Percentiles rank a stretch among this genome's conserved stretches.
Conservation (phyloP, 2,329 filamentous ascomycete genomes). For the Calonectria montana region DNA sequence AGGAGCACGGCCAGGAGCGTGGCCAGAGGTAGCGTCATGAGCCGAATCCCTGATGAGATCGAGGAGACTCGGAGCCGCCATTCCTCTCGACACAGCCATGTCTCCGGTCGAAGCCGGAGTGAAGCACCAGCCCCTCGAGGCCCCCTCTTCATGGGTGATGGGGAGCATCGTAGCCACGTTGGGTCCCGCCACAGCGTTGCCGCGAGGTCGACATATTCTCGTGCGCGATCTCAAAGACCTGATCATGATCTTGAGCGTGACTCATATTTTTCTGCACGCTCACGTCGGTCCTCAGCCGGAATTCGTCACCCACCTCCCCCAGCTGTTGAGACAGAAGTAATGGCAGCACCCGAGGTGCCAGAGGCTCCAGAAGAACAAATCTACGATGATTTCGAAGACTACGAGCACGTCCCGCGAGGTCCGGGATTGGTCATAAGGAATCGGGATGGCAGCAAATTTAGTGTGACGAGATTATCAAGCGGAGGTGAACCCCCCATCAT, state of each 20-base stretch:
- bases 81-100: conserved; percentile 49
- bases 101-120: conserved; percentile 54
- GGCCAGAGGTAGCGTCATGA: conserved; percentile 37
- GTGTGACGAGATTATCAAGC: conserved; percentile 32
- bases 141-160: conserved; percentile 54
- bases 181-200: conserved; percentile 49
- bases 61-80: conserved; percentile 55
- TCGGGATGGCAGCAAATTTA: conserved; percentile 44
- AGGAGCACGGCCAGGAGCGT: conserved; percentile 28
- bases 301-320: conserved; percentile 39
- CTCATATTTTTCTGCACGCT: conserved; percentile 57
- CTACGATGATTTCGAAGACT: conserved; percentile 7
- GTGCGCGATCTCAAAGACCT: conserved; percentile 36
- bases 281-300: conserved; percentile 39
- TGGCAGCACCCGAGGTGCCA: conserved; percentile 35
- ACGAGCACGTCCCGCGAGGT: conserved; percentile 10
- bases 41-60: conserved; percentile 41
- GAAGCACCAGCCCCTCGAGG: conserved; percentile 49
- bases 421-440: conserved; percentile 45
- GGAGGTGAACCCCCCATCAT: conserved; percentile 29
- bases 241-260: conserved; percentile 52
- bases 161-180: conserved; percentile 55
- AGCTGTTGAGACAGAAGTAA: conserved; percentile 42
- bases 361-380: conserved; percentile 27
- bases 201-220: conserved; percentile 42